A percentile compares a stretch with the other conserved stretches of the same genome.
Evolutionary conservation across 805 yeast species (phyloP).

Genomic region (Kluyveromyces wickerhamii): DNA sequence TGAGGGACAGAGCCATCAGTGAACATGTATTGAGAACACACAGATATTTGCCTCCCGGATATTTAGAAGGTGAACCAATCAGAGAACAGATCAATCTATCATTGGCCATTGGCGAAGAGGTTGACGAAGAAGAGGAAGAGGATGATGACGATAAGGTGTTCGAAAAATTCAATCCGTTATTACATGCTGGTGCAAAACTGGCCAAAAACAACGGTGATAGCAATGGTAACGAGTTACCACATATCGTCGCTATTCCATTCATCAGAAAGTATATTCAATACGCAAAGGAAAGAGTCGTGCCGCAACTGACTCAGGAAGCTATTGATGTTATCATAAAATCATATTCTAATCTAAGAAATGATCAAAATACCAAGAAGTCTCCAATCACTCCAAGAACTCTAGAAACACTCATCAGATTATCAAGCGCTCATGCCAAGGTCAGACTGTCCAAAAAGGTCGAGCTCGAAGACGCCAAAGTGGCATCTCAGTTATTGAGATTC

Average conservation of each 20-base stretch:
- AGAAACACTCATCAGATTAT: conserved; percentile 87
- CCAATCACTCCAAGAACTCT: conserved; percentile 98
- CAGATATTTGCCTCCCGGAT: conserved; percentile 79
- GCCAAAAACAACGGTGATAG: conserved; percentile 30
- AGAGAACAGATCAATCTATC: conserved; percentile 66
- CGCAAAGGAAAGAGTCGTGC: conserved; percentile 81
- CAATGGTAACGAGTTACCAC: conserved; percentile 31
- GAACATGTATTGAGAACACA: conserved; percentile 95
- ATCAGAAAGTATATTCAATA: conserved; percentile 88
- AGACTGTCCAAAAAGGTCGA: conserved; percentile 72
- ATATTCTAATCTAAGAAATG: conserved; percentile 77
- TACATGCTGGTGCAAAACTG: conserved; percentile 69
- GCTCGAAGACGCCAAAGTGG: conserved; percentile 72
- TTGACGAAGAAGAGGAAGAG: conserved; percentile 25
- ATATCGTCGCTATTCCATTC: conserved; percentile 70
- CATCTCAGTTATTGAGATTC: conserved; percentile 75
- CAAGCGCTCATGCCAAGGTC: conserved; percentile 97
- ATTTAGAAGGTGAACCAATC: conserved; percentile 87
- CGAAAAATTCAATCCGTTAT: conserved; percentile 72
- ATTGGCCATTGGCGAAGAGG: conserved; percentile 70
- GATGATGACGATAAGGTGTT: conserved; percentile 55
- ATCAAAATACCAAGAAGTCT: conserved; percentile 71
- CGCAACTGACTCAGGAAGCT: conserved; percentile 70
- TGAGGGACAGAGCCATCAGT: conserved; percentile 76
- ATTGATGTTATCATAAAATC: conserved; percentile 71